Base-by-base conservation (phyloP, 371 early-diverging fungal genomes). In the Basidiobolus heterosporus region DNA sequence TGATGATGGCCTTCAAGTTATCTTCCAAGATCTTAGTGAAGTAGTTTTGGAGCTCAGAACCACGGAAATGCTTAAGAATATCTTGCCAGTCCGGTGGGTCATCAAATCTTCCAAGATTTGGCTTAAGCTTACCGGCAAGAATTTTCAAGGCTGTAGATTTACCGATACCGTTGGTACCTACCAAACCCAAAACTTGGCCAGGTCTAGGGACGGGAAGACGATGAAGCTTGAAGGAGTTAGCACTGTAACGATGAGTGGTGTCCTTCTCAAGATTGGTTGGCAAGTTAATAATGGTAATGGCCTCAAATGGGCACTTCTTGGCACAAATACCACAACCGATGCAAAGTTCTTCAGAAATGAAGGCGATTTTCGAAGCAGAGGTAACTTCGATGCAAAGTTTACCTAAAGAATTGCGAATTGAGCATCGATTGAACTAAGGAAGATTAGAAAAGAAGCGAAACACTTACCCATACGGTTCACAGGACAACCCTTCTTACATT, bases 321-420 rank as follows among this genome's bases (percentile, higher is more conserved):
- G 83, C 84, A 64, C 99, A 99, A 54, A 98, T 97, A 74, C 94
- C 91, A 65, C 99, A 99, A 61, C 99, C 99, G 61, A 99, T 98
- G 71, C 99, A 99, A 22, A 99, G 74, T 43, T 80, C 82, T 69
- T 99, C 99, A 23, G 93, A 91, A 50, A 99, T 93, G 59, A 73
- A 77, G 41, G 89, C 78, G 48, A 88, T 91, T 70, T 91, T 93
- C 51, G 80, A 75, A 17, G 70, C 71, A 14, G 81, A 66, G 37
- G 72, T 67, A 41, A 92, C 96, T 62, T 91, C 91, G 62, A 97
- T 95, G 66, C 94, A 94, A 51, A 93, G 80, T 65, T 95, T 93
- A 61, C 94, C 93, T 91, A 69, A 54, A 47, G 45, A 45, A 50
- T 51, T 53, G 40, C n/a, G 21, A 19, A 15, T 11, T 15, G 14